These are phyloP conservation scores for Hymenochaete sp. DNA, from an alignment of 1,284 basidiomycete species.

Conservation along the genomic window DNA sequence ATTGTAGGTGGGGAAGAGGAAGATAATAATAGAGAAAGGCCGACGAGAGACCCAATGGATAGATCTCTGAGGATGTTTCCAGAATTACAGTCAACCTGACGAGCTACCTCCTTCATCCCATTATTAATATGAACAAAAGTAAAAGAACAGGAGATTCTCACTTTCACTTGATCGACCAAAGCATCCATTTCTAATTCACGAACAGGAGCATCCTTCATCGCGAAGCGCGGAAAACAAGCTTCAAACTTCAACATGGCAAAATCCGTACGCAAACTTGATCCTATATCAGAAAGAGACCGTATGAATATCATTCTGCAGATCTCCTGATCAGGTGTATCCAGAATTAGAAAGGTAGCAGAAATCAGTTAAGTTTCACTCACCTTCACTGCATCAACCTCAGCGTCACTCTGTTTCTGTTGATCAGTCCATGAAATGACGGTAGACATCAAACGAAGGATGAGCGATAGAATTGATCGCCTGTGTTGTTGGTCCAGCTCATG, in stretches of 20 bases:
- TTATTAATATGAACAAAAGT: neutral
- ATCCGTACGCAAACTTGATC: neutral
- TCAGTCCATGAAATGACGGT: slow-evolving; percentile 4
- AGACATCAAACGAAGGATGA: slow-evolving; percentile 4
- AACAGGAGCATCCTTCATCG: neutral
- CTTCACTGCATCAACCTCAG: slow-evolving; percentile 4
- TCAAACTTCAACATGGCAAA: slow-evolving; percentile 7
- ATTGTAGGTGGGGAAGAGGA: slow-evolving; percentile 30
- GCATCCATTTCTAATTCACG: neutral
- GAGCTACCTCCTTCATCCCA: neutral
- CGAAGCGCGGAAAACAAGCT: slow-evolving; percentile 9
- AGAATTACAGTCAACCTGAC: neutral
- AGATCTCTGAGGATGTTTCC: slow-evolving; percentile 15
- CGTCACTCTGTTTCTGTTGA: neutral
- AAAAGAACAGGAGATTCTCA: neutral
- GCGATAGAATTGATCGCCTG: neutral
- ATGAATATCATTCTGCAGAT: slow-evolving; percentile 9
- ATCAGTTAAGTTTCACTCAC: neutral
- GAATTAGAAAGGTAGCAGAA: neutral
- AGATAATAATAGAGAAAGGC: slow-evolving; percentile 30
- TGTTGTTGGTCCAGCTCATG: neutral
- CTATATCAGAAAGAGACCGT: slow-evolving; percentile 1
- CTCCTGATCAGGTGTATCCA: slow-evolving; percentile 1
- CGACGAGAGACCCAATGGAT: slow-evolving; percentile 35
- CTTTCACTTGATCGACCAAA: slow-evolving; percentile 6